Conservation (phyloP, 2,329 filamentous ascomycete species). For the Sporothrix pallida region DNA sequence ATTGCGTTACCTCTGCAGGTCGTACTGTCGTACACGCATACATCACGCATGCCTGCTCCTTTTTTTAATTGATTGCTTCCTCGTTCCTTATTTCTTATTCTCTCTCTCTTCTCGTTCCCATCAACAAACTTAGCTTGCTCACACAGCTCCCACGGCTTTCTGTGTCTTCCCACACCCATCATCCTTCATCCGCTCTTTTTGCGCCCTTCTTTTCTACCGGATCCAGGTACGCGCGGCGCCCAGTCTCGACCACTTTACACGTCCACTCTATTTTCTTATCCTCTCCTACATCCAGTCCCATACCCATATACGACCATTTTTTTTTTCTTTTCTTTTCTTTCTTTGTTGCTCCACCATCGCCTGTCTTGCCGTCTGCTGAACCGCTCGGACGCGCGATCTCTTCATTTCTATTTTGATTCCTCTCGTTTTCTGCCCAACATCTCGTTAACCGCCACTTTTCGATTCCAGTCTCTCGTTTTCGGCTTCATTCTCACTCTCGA, state of each 20-base stretch:
- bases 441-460: conserved; percentile 12
- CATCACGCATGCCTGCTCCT: conserved; percentile 27
- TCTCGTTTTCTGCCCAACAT: conserved; percentile 8
- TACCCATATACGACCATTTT: too few species aligned
- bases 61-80: conserved; percentile 14
- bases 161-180: background rate
- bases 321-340: background rate
- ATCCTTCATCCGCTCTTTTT: conserved; percentile 14
- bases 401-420: background rate
- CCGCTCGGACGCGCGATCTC: conserved; percentile 6
- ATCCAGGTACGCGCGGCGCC: conserved; percentile 32
- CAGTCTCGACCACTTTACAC: conserved; percentile 24
- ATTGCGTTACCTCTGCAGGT: conserved; percentile 30
- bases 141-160: background rate
- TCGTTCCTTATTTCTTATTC: background rate
- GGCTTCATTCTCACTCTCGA: background rate
- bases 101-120: background rate
- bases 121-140: background rate
- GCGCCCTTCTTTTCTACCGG: conserved; percentile 20
- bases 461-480: background rate
- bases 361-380: conserved; percentile 1
- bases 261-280: background rate
- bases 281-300: too few species aligned
- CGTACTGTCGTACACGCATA: conserved; percentile 26
- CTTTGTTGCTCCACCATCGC: background rate